Evolutionary conservation across 176 grass and related monocot genomes (phyloP).

Genomic region (Otatea glauca): DNA sequence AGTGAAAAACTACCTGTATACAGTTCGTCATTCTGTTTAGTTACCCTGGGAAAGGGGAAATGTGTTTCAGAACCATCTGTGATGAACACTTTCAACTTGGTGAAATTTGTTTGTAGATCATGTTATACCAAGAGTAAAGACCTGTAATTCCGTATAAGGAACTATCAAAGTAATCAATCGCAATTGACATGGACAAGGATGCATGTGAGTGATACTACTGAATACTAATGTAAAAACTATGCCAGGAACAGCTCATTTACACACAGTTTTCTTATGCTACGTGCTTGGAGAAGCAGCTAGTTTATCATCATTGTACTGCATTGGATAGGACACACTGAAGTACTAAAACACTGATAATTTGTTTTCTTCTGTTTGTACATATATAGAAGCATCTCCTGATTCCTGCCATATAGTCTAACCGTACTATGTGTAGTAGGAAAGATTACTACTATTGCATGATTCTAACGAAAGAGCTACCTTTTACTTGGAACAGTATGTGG

Average conservation of each 20-base stretch:
- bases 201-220: neutral
- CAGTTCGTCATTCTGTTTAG: neutral
- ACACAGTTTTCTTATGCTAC: neutral
- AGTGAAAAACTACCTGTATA: neutral
- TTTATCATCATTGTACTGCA: neutral
- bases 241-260: neutral
- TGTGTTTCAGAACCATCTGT: neutral
- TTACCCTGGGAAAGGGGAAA: neutral
- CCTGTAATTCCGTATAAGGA: neutral
- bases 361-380: slow-evolving; percentile 6
- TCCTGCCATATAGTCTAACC: neutral
- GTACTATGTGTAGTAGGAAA: neutral
- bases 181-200: neutral
- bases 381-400: slow-evolving; percentile 14
- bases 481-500: neutral
- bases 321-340: slow-evolving; percentile 7
- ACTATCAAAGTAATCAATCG: neutral
- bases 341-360: slow-evolving; percentile 2
- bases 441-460: slow-evolving; percentile 2
- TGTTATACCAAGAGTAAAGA: neutral
- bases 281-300: neutral
- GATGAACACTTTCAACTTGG: neutral
- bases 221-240: neutral
- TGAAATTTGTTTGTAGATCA: neutral
- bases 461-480: neutral